Base-by-base conservation (phyloP, 345 rosid species). In the Schrenkiella parvula region DNA sequence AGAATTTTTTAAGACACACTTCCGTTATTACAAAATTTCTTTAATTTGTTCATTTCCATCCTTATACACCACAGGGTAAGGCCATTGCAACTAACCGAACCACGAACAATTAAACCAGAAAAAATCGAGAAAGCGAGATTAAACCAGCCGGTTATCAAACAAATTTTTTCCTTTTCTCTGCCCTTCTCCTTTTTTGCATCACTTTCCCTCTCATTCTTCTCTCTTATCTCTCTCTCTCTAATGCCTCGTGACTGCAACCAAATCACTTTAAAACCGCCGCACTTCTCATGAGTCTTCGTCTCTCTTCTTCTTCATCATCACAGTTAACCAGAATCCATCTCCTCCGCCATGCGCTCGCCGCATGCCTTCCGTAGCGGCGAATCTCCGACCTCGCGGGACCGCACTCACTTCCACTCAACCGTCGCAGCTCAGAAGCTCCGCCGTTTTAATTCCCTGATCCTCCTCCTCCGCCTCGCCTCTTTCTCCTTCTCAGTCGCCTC, bases 401-500 rank as follows among this genome's bases (percentile, higher is more conserved):
- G 5, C 73, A 76, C 84, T 25, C 87, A 78, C 77, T 87, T 86
- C 72, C 92, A 87, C 79, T 89, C 93, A 67, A 91, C 95, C 2
- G 81, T 90, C 29, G 83, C 95, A 54, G 75, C 82, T 8, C 95
- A 87, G 46, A 93, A 89, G 72, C 88, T 93, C 77, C 84, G 84
- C 1, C 91, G 97, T 11, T 89, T 93, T 90, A 88, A 91, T 81
- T 83, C 77, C 2, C 82, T 93, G 52, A 79, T 88, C 65, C 86
- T 93, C 46, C 80, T 89, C 64, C 80, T 91, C 71, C 88, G 98
- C 3, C 70, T 91, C 60, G 81, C 92, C 4, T 81, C 95, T 46
- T 93, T 93, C 79, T 82, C 84, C 71, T 91, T 93, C 88, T 82
- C 89, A 3, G 80, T 93, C 76, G 87, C 92, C 42, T 84, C 98